These are phyloP conservation scores for Metschnikowia gruessii DNA, from an alignment of 805 yeast species.

Conservation along the genomic window DNA sequence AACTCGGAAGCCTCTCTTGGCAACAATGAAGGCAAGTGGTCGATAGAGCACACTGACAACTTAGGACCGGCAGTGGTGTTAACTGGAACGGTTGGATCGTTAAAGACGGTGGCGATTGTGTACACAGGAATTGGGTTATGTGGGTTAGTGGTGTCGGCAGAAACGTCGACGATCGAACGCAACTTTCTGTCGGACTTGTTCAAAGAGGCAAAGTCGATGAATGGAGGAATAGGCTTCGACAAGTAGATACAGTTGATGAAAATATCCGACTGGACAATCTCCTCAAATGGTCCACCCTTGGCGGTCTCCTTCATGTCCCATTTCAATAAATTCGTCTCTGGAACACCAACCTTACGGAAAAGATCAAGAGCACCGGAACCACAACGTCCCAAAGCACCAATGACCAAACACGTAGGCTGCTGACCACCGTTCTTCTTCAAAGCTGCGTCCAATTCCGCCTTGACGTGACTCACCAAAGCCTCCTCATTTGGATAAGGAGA, in stretches of 20 bases:
- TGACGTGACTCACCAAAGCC: conserved; percentile 69
- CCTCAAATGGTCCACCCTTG: conserved; percentile 94
- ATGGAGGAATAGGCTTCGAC: conserved; percentile 91
- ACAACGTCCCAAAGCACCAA: conserved; percentile 98
- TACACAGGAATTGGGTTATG: conserved; percentile 97
- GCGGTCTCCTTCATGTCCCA: conserved; percentile 99
- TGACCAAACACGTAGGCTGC: conserved; percentile 78
- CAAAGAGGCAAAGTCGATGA: conserved; percentile 66
- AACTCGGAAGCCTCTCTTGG: conserved; percentile 98
- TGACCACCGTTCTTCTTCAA: conserved; percentile 54
- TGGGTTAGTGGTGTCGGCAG: conserved; percentile 98
- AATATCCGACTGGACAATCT: conserved; percentile 83
- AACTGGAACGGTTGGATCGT: conserved; percentile 85
- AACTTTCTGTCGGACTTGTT: conserved; percentile 68
- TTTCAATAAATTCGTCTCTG: conserved; percentile 75
- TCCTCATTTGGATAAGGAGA: conserved; percentile 79
- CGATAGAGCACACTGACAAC: conserved; percentile 89
- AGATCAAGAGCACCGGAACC: conserved; percentile 95
- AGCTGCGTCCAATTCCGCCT: conserved; percentile 55
- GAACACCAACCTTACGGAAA: conserved; percentile 79
- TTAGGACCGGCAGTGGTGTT: conserved; percentile 78
- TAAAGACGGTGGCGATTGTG: conserved; percentile 83
- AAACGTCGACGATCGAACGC: conserved; percentile 93
- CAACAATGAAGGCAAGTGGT: conserved; percentile 90
- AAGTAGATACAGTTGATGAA: conserved; percentile 96